Base-by-base conservation (phyloP, 495 filamentous ascomycete species). In the Aspergillus funiculosus region DNA sequence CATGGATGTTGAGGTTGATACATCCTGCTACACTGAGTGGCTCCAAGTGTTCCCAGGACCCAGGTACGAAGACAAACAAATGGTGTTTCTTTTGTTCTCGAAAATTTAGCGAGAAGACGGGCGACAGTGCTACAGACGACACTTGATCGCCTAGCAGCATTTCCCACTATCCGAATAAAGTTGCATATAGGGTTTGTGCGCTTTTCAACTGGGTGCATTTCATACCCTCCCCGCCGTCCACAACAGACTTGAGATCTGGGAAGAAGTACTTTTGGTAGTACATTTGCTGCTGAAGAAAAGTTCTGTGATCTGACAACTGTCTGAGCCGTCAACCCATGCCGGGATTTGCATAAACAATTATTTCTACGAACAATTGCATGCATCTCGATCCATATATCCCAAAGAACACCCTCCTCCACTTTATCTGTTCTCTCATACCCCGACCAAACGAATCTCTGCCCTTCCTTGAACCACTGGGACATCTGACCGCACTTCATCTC, bases 301-400 rank as follows among this genome's bases (percentile, higher is more conserved):
- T 35, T 10, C 20, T 24, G 31, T 27, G 29, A 48, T 31, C 26
- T 36, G 42, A 45, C 18, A 31, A 48, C 37, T 43, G 15, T 35
- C 37, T 39, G 30, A 38, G 48, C 43, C 47, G 42, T 43, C 41
- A 39, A 37, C 21, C 29, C 40, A 43, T 34, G 41, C 52, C 51
- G 27, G 38, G 24, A 40, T 31, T 41, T 50, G 38, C 48, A 51
- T 41, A 54, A 22, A 47, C 36, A 31, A 50, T 43, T 39, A 28
- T 48, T 43, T 43, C 41, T 46, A 48, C 54, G 42, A 46, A 50
- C 38, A 38, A 47, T 51, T 43, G 25, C 42, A 52, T 52, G 56
- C 43, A 50, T 49, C 49, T 31, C 20, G 48, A 46, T 49, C 37
- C 40, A 48, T 43, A 46, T 46, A 27, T 20, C 41, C 29, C 46